Evolutionary conservation across 257 asterid species (phyloP).

Genomic region (Coffea canephora): DNA sequence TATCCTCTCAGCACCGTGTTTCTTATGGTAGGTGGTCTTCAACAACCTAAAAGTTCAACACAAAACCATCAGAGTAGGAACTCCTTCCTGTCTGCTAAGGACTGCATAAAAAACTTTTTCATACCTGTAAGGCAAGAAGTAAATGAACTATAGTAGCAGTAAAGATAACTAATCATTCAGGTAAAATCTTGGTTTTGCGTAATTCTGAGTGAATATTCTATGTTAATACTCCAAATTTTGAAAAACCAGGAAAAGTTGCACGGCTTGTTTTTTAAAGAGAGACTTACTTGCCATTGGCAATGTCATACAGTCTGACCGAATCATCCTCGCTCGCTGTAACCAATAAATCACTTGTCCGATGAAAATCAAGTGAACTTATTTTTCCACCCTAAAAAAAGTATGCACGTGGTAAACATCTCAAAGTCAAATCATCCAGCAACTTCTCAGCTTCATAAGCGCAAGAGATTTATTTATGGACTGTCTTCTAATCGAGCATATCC

Average conservation of each 20-base stretch:
- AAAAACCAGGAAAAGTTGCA: not conserved
- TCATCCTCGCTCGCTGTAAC: slow-evolving; percentile 90
- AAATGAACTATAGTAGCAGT: not conserved
- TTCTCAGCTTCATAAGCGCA: not conserved
- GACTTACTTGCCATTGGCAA: slow-evolving; percentile 70
- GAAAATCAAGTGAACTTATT: slow-evolving; percentile 82
- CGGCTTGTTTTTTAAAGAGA: not conserved
- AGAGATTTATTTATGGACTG: not conserved
- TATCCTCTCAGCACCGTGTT: slow-evolving; percentile 85
- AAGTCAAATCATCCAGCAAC: not conserved
- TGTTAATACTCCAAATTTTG: not conserved
- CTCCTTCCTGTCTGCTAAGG: not conserved
- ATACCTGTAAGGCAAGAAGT: not conserved
- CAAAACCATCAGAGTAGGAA: slow-evolving; percentile 13
- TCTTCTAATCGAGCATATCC: not conserved
- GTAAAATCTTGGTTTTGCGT: not conserved
- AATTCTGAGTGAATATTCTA: not conserved
- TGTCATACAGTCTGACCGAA: slow-evolving; percentile 80
- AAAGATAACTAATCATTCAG: not conserved
- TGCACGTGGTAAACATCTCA: not conserved
- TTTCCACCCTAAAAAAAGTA: slow-evolving; percentile 66
- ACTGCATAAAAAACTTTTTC: not conserved
- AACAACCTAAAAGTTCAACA: slow-evolving; percentile 52
- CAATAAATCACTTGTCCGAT: slow-evolving; percentile 77
- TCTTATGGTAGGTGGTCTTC: slow-evolving; percentile 87